phyloP scores from a whole-genome alignment of 2,329 filamentous ascomycete species.

The Penicillium italicum region DNA sequence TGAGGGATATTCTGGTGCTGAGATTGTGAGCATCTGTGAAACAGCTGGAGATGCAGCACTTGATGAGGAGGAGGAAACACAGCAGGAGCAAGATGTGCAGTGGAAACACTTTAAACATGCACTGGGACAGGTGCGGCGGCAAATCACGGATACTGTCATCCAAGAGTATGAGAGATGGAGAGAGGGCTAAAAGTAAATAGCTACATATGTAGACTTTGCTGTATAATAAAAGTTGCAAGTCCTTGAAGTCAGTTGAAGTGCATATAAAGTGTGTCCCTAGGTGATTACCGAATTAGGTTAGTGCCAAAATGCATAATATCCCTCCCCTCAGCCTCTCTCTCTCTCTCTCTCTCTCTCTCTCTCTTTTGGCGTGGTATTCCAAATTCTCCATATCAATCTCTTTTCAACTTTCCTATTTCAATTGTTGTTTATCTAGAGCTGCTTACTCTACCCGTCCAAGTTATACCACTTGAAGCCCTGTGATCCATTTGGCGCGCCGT shows the following conservation, averaged over 20 bases:
- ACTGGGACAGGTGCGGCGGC: slow-evolving; percentile 49
- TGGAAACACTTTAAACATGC: slow-evolving; percentile 46
- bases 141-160: slow-evolving; percentile 60
- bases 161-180: slow-evolving; percentile 57
- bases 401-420: not conserved
- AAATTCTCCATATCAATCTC: not conserved
- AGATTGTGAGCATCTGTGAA: slow-evolving; percentile 63
- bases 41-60: slow-evolving; percentile 51
- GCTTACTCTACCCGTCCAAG: not conserved
- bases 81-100: slow-evolving; percentile 37
- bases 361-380: not conserved
- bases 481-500: not conserved
- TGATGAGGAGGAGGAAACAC: slow-evolving; percentile 49
- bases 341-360: not conserved
- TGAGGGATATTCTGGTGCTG: slow-evolving; percentile 80
- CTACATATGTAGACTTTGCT: not conserved
- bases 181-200: slow-evolving; percentile 13
- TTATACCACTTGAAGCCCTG: not conserved
- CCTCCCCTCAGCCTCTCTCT: not conserved
- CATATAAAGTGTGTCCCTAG: slow-evolving; percentile 2
- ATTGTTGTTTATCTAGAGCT: not conserved
- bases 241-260: not conserved
- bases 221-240: not conserved
- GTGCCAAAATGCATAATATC: not conserved
- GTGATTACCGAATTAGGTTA: slow-evolving; percentile 19